Base-by-base conservation (phyloP, 2,329 filamentous ascomycete species). In the Trichoderma gracile region DNA sequence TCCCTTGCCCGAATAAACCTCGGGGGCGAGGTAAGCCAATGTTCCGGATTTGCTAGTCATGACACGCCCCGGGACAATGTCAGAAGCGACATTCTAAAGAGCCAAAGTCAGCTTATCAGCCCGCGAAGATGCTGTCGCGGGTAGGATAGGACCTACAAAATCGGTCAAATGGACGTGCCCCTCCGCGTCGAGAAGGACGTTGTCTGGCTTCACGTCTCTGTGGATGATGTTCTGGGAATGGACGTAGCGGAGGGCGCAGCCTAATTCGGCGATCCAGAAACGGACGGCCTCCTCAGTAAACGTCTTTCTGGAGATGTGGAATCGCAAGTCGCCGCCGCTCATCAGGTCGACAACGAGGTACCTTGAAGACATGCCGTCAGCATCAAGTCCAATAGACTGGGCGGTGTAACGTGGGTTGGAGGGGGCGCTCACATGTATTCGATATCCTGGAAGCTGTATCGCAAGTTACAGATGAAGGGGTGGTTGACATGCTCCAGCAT, bases 401-500 rank as follows among this genome's bases (percentile, higher is more conserved):
- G 49, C 14, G 5, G 58, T 27, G 15, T 7, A 21, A 27, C 45
- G 12, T 5, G 21, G 38, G 38, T 2, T 27, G 25, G 19, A 21
- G n/a, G 40, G 27, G 27, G 57, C 65, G 77, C 91, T 73, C 83
- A 97, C 92, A 99, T 90, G 79, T 99, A 99, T 78, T 99, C 95
- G 72, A 98, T 93, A 78, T 99, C 95, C 79, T 99, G 95, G 76
- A 99, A 99, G 79, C 93, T 97, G 80, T 98, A 99, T 73, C 95
- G 91, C 82, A 99, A 81, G 78, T 99, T 99, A 82, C 94, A 98
- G 71, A 99, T 90, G 77, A 98, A 99, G 27, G 94, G 93, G 74
- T 99, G 95, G 76, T 97, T 97, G 72, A 99, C 85, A 77, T 98
- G 93, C 80, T 99, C 93, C 74, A 99, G 86, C 95, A 99, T 99